Conservation (phyloP, 176 grass and related monocot species). For the Musa schizocarpa region DNA sequence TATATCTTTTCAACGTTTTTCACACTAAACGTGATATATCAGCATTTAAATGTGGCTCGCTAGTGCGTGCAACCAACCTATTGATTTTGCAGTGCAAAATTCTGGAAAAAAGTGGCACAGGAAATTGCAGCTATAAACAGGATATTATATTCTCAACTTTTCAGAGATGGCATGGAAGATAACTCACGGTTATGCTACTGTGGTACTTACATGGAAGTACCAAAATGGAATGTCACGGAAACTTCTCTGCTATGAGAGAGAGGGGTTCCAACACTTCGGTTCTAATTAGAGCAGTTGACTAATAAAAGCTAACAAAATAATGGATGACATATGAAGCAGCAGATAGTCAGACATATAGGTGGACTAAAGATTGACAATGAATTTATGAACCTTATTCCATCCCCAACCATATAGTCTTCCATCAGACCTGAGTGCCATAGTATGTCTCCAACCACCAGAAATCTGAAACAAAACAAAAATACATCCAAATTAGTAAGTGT, state of each 20-base stretch:
- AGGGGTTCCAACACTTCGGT: not conserved
- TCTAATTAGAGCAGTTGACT: not conserved
- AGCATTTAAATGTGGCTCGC: too few species aligned
- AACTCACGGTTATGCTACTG: too few species aligned
- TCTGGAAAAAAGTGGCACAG: too few species aligned
- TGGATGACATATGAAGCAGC: not conserved
- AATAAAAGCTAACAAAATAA: not conserved
- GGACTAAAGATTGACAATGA: slow-evolving; percentile 7
- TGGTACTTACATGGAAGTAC: not conserved
- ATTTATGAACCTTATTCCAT: slow-evolving; percentile 84
- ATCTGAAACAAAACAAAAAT: slow-evolving; percentile 40
- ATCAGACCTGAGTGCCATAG: slow-evolving; percentile 87
- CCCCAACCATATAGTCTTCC: slow-evolving; percentile 97
- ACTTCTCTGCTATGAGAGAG: not conserved
- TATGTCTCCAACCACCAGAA: slow-evolving; percentile 98
- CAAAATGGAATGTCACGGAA: not conserved
- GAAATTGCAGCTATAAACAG: too few species aligned
- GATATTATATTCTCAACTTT: too few species aligned
- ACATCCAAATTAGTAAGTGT: slow-evolving; percentile 2
- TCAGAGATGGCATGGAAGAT: too few species aligned
- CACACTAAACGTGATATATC: too few species aligned
- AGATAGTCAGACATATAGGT: not conserved
- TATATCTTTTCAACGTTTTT: too few species aligned
- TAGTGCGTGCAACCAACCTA: too few species aligned
- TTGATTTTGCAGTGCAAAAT: too few species aligned